Evolutionary conservation across 805 yeast species (phyloP).

Genomic region (Candida hungchunana): DNA sequence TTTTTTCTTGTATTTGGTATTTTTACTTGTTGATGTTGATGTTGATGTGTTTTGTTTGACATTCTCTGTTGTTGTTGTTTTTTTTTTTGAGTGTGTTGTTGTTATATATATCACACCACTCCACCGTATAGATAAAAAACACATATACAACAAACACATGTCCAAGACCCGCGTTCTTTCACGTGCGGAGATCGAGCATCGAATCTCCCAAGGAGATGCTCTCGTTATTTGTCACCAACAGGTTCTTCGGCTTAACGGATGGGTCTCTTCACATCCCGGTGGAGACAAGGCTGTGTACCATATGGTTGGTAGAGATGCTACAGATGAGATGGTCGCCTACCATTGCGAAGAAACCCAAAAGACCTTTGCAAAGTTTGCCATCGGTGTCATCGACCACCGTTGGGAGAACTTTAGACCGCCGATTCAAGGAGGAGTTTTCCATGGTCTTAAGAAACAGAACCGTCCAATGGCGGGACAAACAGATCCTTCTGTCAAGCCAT

Average conservation of each 20-base stretch:
- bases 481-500: slow-evolving; percentile 40
- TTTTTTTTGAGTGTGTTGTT: too few species aligned
- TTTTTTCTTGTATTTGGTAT: too few species aligned
- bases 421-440: slow-evolving; percentile 70
- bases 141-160: too few species aligned
- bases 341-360: slow-evolving; percentile 57
- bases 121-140: too few species aligned
- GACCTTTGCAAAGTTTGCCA: slow-evolving; percentile 50
- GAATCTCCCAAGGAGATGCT: slow-evolving; percentile 63
- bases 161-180: slow-evolving; percentile 28
- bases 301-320: slow-evolving; percentile 85
- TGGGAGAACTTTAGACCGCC: slow-evolving; percentile 86
- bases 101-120: too few species aligned
- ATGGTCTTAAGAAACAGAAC: slow-evolving; percentile 28
- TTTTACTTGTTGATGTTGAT: too few species aligned
- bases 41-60: too few species aligned
- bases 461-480: background rate
- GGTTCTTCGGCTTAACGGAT: slow-evolving; percentile 62
- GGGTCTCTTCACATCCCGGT: slow-evolving; percentile 82
- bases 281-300: slow-evolving; percentile 83
- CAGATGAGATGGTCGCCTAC: slow-evolving; percentile 86
- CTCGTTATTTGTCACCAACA: slow-evolving; percentile 60
- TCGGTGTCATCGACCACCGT: slow-evolving; percentile 58
- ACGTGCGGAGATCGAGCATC: slow-evolving; percentile 46
- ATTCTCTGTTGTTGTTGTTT: too few species aligned